phyloP scores from a whole-genome alignment of 2,329 filamentous ascomycete genomes.

The Apiospora aurea region DNA sequence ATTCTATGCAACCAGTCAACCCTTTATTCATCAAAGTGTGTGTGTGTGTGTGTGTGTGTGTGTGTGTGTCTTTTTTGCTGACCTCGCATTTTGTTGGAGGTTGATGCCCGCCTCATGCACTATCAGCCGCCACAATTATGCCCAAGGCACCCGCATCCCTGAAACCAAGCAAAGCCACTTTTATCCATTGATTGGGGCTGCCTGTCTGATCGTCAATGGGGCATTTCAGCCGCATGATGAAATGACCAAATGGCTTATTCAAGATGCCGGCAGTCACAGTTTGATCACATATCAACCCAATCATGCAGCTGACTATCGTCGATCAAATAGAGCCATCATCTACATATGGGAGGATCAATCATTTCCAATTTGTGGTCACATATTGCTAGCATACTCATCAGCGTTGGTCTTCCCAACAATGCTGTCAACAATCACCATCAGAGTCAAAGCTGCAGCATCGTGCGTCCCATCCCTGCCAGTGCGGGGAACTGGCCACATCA shows the following conservation, averaged over 20 bases:
- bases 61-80: background rate
- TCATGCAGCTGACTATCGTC: background rate
- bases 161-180: slow-evolving; percentile 12
- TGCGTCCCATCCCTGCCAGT: background rate
- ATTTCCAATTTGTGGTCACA: background rate
- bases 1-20: no score
- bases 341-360: background rate
- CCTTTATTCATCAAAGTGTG: background rate
- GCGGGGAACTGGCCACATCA: background rate
- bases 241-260: no score
- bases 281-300: slow-evolving; percentile 3
- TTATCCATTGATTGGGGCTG: background rate
- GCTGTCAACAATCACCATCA: background rate
- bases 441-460: background rate
- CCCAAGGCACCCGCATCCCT: slow-evolving; percentile 11
- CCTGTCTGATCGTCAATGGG: slow-evolving; percentile 1
- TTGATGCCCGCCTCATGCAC: slow-evolving; percentile 10
- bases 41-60: background rate
- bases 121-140: slow-evolving; percentile 19
- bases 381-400: background rate
- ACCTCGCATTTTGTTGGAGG: slow-evolving; percentile 14
- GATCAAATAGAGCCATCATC: background rate
- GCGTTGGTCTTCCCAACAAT: background rate
- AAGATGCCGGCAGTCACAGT: background rate
- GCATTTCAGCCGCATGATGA: slow-evolving; percentile 2